Base-by-base conservation (phyloP, 148 eudicot species). In the Rhododendron vialii region DNA sequence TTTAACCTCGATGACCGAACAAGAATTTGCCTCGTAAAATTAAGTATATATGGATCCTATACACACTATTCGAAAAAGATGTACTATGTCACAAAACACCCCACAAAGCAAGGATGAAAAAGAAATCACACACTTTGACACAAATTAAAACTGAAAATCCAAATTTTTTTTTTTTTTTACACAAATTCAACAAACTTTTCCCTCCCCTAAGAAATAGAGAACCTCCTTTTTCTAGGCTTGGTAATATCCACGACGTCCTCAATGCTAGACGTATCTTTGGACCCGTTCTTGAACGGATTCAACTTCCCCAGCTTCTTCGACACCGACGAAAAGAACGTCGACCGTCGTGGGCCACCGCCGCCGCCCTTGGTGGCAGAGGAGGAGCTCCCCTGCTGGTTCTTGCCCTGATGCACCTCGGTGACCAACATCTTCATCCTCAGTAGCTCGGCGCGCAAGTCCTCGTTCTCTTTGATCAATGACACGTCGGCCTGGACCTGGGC, bases 221-320 rank as follows among this genome's bases (percentile, higher is more conserved):
- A 97, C 89, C 99, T 92, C 88, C 99, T 93, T 65, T 89, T 92
- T 82, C 95, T 93, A 33, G 99, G 99, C 93, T 97, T 97, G 50
- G 92, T 93, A 24, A 93, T 55, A 87, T 95, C 99, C 50, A 89
- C 91, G 12, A 84, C 96, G 35, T 92, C 93, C 51, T 93, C 98
- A 47, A 97, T 88, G 71, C 91, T 81, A 24, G 89, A 91, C 26
- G 98, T 97, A 67, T 97, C 99, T 92, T 95, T 97, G 5, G 99
- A 97, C 75, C 95, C 99, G 73, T 96, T 92, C 88, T 90, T 97
- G 78, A 97, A 97, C 12, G 99, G 99, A 77, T 97, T 97, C 86
- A 97, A 84, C 89, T 93, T 97, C 2, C 99, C 99, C 55, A 97
- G 69, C 24, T 90, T 95, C 91, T 91, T 97, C 2, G 99, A 94